Percentiles rank a stretch among this genome's conserved stretches.
These are phyloP conservation scores for Backusella circina DNA, from an alignment of 192 early-diverging fungal genomes.

Conservation along the genomic window DNA sequence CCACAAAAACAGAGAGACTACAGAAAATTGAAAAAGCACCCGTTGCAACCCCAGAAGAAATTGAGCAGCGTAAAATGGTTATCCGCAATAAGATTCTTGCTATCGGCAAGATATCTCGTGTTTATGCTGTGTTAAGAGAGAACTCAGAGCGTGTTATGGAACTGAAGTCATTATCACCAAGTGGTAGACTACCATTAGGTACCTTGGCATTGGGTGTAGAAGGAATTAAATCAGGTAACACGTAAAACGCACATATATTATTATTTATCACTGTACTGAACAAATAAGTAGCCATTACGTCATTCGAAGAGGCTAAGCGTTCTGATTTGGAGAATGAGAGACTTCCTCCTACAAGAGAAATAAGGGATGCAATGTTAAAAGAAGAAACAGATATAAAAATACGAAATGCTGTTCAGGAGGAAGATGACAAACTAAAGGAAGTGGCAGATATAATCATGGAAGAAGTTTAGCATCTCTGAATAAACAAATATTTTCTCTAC, in stretches of 20 bases:
- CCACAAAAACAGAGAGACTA: conserved; percentile 1
- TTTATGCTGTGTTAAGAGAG: conserved; percentile 87
- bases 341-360: conserved; percentile 72
- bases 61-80: conserved; percentile 60
- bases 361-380: conserved; percentile 32
- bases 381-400: conserved; percentile 35
- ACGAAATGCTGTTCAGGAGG: conserved; percentile 31
- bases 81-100: conserved; percentile 91
- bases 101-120: conserved; percentile 85
- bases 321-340: conserved; percentile 93
- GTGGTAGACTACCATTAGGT: conserved; percentile 81
- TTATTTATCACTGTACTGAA: neutral
- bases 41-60: conserved; percentile 38
- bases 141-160: conserved; percentile 93
- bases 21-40: neutral
- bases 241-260: neutral
- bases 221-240: conserved; percentile 80
- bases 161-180: conserved; percentile 85
- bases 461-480: neutral
- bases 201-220: conserved; percentile 86
- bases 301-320: conserved; percentile 89
- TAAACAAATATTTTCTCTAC: neutral
- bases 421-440: conserved; percentile 26
- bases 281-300: conserved; percentile 61
- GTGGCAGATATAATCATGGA: conserved; percentile 30